Conservation (phyloP, 805 yeast genomes). For the Saccharomycopsis microspora region DNA sequence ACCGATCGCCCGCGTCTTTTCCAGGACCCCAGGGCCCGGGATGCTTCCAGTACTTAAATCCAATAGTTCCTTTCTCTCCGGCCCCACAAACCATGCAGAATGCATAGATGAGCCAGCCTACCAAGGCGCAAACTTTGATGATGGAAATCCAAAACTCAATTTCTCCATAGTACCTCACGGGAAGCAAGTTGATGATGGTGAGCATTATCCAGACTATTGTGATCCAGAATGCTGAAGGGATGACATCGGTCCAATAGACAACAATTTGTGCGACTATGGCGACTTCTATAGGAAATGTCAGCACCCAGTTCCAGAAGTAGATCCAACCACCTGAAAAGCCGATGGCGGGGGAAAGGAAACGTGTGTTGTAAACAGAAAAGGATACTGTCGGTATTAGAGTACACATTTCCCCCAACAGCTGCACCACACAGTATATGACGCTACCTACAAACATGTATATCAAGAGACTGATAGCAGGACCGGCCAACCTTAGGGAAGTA, state of each 20-base stretch:
- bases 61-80: slow-evolving; percentile 42
- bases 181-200: slow-evolving; percentile 36
- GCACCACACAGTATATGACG: slow-evolving; percentile 48
- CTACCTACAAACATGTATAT: slow-evolving; percentile 53
- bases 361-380: slow-evolving; percentile 48
- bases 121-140: slow-evolving; percentile 41
- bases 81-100: slow-evolving; percentile 48
- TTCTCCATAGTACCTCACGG: slow-evolving; percentile 46
- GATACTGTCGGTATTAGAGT: slow-evolving; percentile 55
- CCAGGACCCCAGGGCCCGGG: slow-evolving; percentile 67
- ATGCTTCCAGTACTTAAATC: slow-evolving; percentile 52
- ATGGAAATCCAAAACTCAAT: slow-evolving; percentile 47
- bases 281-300: slow-evolving; percentile 52
- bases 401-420: slow-evolving; percentile 66
- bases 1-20: slow-evolving; percentile 31
- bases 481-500: slow-evolving; percentile 39
- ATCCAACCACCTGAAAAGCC: slow-evolving; percentile 62
- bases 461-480: slow-evolving; percentile 53
- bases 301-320: slow-evolving; percentile 68
- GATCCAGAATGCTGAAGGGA: slow-evolving; percentile 55
- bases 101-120: slow-evolving; percentile 43
- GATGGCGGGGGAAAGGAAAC: slow-evolving; percentile 50
- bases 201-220: slow-evolving; percentile 38
- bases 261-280: slow-evolving; percentile 46
- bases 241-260: slow-evolving; percentile 38